phyloP scores from a whole-genome alignment of 2,329 filamentous ascomycete genomes.

The Orbilia javanica region DNA sequence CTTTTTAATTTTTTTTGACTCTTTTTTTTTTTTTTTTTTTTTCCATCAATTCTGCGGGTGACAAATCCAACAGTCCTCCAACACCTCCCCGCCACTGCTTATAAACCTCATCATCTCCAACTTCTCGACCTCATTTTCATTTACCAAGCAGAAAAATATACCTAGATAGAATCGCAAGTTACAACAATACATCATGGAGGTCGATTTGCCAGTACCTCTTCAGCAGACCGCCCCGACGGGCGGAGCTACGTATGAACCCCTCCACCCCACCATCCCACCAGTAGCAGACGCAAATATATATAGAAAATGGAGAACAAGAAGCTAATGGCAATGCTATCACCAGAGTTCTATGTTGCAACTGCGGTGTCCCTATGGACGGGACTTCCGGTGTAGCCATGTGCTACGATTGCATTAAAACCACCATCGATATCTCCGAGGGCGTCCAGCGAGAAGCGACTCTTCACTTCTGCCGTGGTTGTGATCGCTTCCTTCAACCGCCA shows the following conservation, averaged over 20 bases:
- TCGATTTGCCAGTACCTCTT: slow-evolving; percentile 65
- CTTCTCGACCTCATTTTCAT: slow-evolving; percentile 2
- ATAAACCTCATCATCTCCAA: slow-evolving; percentile 42
- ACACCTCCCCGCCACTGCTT: slow-evolving; percentile 50
- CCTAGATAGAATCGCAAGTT: not conserved
- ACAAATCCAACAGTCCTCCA: slow-evolving; percentile 58
- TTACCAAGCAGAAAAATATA: not conserved
- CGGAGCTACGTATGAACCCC: slow-evolving; percentile 70
- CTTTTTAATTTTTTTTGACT: slow-evolving; percentile 18
- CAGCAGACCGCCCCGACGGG: slow-evolving; percentile 63
- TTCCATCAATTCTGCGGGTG: slow-evolving; percentile 24
- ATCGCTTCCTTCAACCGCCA: slow-evolving; percentile 91
- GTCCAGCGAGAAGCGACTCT: slow-evolving; percentile 91
- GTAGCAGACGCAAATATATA: not conserved
- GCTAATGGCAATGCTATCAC: slow-evolving; percentile 30
- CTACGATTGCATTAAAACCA: slow-evolving; percentile 94
- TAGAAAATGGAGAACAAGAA: slow-evolving; percentile 46
- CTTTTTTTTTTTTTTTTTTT: slow-evolving; percentile 17
- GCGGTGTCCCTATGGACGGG: slow-evolving; percentile 93
- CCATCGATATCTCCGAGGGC: slow-evolving; percentile 89
- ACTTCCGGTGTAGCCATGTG: slow-evolving; percentile 86
- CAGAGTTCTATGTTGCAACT: slow-evolving; percentile 98
- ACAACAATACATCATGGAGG: slow-evolving; percentile 64
- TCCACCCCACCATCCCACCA: slow-evolving; percentile 9
- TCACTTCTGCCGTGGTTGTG: slow-evolving; percentile 93